Conservation (phyloP, 768 basidiomycete genomes). For the Termitomyces sp. region DNA sequence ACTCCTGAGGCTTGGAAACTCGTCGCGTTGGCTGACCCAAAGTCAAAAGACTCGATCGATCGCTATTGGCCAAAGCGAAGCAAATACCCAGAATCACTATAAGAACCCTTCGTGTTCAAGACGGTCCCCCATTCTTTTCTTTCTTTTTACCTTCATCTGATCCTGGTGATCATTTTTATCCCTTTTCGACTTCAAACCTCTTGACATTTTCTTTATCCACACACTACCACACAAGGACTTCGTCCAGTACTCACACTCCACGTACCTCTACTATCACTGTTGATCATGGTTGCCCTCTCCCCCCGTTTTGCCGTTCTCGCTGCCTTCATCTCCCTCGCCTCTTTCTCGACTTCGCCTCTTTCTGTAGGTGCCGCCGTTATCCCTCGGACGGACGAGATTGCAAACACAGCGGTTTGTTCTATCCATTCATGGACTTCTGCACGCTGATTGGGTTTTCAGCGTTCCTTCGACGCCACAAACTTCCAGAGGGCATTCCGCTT, state of each 20-base stretch:
- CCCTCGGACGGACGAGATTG: slow-evolving; percentile 10
- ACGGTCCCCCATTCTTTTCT: slow-evolving; percentile 20
- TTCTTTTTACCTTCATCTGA: slow-evolving; percentile 35
- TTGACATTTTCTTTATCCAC: slow-evolving; percentile 17
- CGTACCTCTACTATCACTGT: slow-evolving; percentile 3
- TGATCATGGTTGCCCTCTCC: slow-evolving; percentile 45
- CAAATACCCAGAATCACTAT: slow-evolving; percentile 21
- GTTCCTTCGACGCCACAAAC: not conserved
- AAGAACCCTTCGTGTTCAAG: slow-evolving; percentile 17
- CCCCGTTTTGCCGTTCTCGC: slow-evolving; percentile 42
- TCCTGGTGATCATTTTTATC: slow-evolving; percentile 48
- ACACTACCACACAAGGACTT: slow-evolving; percentile 21
- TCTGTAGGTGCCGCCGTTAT: slow-evolving; percentile 37
- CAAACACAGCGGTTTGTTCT: slow-evolving; percentile 8
- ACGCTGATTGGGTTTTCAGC: slow-evolving; percentile 1
- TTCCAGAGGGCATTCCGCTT: not conserved
- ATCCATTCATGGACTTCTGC: not conserved
- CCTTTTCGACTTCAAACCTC: slow-evolving; percentile 1
- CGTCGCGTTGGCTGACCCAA: slow-evolving; percentile 9
- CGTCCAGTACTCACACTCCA: slow-evolving; percentile 15
- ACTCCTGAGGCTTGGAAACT: not conserved
- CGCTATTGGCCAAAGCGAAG: slow-evolving; percentile 15
- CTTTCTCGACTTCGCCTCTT: slow-evolving; percentile 31
- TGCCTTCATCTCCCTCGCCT: slow-evolving; percentile 39
- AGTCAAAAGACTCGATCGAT: slow-evolving; percentile 14